phyloP scores from a whole-genome alignment of 2,329 filamentous ascomycete genomes.

The Cryphonectria radicalis region DNA sequence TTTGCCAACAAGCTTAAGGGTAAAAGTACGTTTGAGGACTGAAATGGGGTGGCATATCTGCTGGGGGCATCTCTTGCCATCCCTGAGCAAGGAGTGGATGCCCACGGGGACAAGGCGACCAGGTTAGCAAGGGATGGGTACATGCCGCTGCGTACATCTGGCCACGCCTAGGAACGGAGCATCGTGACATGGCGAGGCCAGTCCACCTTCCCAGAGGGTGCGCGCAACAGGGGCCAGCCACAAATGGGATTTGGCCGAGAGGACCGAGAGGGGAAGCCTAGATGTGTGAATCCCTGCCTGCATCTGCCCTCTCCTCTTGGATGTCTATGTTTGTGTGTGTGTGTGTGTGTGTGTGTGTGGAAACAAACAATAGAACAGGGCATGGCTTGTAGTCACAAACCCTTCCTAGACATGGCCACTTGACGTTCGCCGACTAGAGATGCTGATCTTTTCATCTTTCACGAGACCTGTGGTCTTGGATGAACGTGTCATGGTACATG shows the following conservation, averaged over 20 bases:
- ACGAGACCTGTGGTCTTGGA: slow-evolving; percentile 15
- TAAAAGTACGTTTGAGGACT: not conserved
- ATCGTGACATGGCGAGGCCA: slow-evolving; percentile 24
- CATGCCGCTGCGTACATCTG: not conserved
- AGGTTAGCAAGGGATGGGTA: slow-evolving; percentile 21
- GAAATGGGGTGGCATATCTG: slow-evolving; percentile 2
- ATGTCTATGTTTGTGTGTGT: slow-evolving; percentile 1
- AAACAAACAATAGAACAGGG: slow-evolving; percentile 6
- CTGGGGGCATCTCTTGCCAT: slow-evolving; percentile 18
- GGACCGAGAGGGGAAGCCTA: not conserved
- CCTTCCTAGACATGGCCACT: slow-evolving; percentile 12
- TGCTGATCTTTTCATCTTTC: slow-evolving; percentile 2
- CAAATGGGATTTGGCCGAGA: slow-evolving; percentile 20
- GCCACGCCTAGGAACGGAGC: slow-evolving; percentile 14
- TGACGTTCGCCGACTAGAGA: slow-evolving; percentile 11
- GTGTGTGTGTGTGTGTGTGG: slow-evolving; percentile 10
- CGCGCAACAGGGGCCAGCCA: slow-evolving; percentile 12
- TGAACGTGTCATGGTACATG: slow-evolving; percentile 18
- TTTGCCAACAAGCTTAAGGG: not conserved
- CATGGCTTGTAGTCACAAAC: slow-evolving; percentile 1
- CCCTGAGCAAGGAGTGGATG: slow-evolving; percentile 11
- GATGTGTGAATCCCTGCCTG: slow-evolving; percentile 10
- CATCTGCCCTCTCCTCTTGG: slow-evolving; percentile 10
- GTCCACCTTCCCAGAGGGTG: slow-evolving; percentile 21
- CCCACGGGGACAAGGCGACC: slow-evolving; percentile 13